A percentile compares a stretch with the other conserved stretches of the same genome.
phyloP scores from a whole-genome alignment of 768 basidiomycete species.

The Melanogaster broomeanus region DNA sequence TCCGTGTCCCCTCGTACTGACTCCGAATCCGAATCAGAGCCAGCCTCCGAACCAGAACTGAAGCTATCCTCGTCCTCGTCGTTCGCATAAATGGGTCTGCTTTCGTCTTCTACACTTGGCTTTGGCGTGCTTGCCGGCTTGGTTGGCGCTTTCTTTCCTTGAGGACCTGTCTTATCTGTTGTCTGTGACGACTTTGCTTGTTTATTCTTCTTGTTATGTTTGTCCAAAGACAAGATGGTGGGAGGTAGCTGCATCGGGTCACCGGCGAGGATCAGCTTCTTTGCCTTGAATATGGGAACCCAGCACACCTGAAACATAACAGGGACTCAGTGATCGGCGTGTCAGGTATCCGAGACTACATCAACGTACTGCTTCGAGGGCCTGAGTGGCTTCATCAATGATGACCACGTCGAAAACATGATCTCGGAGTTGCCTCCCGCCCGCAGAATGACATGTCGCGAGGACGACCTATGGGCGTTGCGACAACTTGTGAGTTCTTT shows the following conservation, averaged over 20 bases:
- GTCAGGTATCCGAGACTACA: neutral
- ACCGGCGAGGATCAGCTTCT: conserved; percentile 88
- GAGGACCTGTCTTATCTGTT: neutral
- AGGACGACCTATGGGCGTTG: conserved; percentile 64
- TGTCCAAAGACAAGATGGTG: conserved; percentile 75
- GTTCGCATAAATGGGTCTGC: neutral
- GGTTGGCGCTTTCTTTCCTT: neutral
- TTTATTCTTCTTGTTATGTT: conserved; percentile 35
- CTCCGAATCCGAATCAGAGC: conserved; percentile 18
- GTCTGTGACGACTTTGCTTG: conserved; percentile 1
- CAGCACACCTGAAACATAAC: conserved; percentile 56
- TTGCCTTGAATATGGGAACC: conserved; percentile 92
- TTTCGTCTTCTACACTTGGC: neutral
- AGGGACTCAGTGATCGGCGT: neutral
- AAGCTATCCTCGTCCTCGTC: neutral
- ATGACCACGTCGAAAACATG: conserved; percentile 89
- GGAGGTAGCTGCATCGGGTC: conserved; percentile 97
- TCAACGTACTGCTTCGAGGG: conserved; percentile 79
- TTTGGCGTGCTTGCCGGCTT: neutral
- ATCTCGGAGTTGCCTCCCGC: conserved; percentile 76
- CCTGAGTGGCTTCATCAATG: conserved; percentile 98
- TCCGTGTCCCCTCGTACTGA: conserved; percentile 19
- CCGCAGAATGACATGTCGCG: conserved; percentile 93
- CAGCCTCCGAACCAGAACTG: conserved; percentile 7
- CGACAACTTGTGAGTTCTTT: neutral